Evolutionary conservation across 441 rosid genomes (phyloP), one percentile per base, ranked within the genome.

Genomic region (Erysimum cheiri): DNA sequence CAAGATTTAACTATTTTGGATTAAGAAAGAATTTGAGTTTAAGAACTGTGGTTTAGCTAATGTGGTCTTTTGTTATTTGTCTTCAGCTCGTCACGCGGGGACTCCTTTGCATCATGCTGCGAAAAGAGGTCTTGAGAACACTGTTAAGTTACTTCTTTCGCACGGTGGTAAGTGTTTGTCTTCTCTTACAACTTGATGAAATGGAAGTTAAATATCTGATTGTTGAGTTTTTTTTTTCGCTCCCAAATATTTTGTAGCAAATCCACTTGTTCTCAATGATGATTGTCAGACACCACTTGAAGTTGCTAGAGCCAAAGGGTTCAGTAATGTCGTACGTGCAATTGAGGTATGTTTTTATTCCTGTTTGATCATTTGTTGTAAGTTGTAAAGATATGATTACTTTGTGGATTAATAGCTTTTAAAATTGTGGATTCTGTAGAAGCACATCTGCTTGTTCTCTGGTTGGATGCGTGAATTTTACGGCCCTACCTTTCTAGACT

Each of bases 91-190:
- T 13, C 85, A 75, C 64, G 98, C 84, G 1, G 96, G 98, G 44
- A 91, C 96, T 69, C 97, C 98, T 31, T 82, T 91, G 75, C 97
- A 94, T 67, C 97, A 94, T 80, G 98, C 98, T 24, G 96, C 96
- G 6, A 94, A 94, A 81, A 81, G 92, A 72, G 98, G 98, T 62
- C 91, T 87, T 62, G 90, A 82, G 63, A 78, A 65, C 73, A 87
- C 85, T 63, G 96, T 93, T 29, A 88, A 91, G 69, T 66, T 94
- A 56, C 96, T 94, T 79, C 91, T 91, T 77, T 72, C 87, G 2
- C 80, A 78, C 28, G 96, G 96, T 85, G 98, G 98, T 91, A 66
- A 49, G 80, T 60, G 32, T 28, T 52, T 48, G 13, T 31, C 4
- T 0, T 60, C 58, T 35, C 24, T 32, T 22, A 6, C 39, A 32